These are phyloP conservation scores for Sordariomycetes sp. DNA, from an alignment of 2,329 filamentous ascomycete genomes.

Conservation along the genomic window DNA sequence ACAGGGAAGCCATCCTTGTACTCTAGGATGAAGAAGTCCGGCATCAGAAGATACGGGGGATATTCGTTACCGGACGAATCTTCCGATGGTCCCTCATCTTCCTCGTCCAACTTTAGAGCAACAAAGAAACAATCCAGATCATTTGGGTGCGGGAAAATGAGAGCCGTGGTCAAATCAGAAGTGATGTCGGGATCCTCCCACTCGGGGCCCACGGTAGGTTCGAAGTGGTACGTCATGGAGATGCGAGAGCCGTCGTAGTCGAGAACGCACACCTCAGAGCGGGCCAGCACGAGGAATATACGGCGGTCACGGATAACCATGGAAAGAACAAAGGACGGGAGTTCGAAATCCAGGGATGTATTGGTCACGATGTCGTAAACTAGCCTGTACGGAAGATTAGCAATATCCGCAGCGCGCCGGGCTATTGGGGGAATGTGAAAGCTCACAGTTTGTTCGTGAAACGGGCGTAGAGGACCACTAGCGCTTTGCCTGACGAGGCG, in stretches of 20 bases:
- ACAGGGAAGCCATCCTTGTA: too few relatives aligned
- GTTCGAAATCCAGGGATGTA: too few relatives aligned
- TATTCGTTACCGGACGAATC: too few relatives aligned
- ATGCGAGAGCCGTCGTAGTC: background rate
- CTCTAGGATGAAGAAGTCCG: background rate
- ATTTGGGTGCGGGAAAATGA: background rate
- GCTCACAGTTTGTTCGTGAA: background rate
- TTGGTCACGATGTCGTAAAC: background rate
- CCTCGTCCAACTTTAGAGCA: background rate
- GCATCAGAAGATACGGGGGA: background rate
- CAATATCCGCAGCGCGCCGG: background rate
- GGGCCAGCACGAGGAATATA: background rate
- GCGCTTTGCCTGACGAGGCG: background rate
- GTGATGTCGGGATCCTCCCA: background rate
- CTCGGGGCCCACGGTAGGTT: background rate
- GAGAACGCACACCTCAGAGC: background rate
- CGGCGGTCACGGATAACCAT: background rate
- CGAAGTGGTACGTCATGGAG: background rate
- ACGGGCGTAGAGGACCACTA: background rate
- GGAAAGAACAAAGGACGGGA: too few relatives aligned
- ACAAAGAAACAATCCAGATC: background rate
- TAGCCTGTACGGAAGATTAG: background rate
- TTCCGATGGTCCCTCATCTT: too few relatives aligned
- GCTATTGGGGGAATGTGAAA: background rate
- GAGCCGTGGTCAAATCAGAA: background rate